A percentile compares a stretch with the other conserved stretches of the same genome.
These are phyloP conservation scores for Diplotaxis tenuifolia DNA, from an alignment of 345 rosid species.

Conservation along the genomic window DNA sequence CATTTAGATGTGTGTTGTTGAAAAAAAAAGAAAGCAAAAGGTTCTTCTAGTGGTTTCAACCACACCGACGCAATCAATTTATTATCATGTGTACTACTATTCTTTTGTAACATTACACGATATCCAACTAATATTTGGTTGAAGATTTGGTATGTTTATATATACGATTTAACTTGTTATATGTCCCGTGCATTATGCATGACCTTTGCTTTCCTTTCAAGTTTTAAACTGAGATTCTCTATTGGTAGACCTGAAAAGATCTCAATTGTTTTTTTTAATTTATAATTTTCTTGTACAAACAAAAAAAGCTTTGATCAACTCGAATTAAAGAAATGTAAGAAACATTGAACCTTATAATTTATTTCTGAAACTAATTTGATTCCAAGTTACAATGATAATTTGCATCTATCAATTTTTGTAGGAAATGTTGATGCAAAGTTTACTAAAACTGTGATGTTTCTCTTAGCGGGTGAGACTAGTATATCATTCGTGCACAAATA, in stretches of 20 bases:
- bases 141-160: slow-evolving; percentile 12
- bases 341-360: not conserved
- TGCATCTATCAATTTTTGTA: not conserved
- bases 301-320: not conserved
- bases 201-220: slow-evolving; percentile 30
- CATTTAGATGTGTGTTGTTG: slow-evolving; percentile 14
- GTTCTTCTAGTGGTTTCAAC: slow-evolving; percentile 28
- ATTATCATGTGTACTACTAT: slow-evolving; percentile 17
- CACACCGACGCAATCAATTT: slow-evolving; percentile 29
- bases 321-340: not conserved
- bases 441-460: not conserved
- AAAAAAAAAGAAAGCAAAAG: slow-evolving; percentile 12
- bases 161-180: slow-evolving; percentile 17
- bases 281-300: not conserved
- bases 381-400: not conserved
- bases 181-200: slow-evolving; percentile 12
- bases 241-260: not conserved
- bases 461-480: not conserved
- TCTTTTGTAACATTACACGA: slow-evolving; percentile 20
- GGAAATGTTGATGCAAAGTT: not conserved
- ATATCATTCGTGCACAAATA: not conserved
- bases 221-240: not conserved
- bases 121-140: slow-evolving; percentile 25
- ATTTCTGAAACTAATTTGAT: not conserved
- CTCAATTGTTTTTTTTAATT: not conserved